Evolutionary conservation across 768 basidiomycete genomes (phyloP).

Genomic region (Astraeus odoratus): DNA sequence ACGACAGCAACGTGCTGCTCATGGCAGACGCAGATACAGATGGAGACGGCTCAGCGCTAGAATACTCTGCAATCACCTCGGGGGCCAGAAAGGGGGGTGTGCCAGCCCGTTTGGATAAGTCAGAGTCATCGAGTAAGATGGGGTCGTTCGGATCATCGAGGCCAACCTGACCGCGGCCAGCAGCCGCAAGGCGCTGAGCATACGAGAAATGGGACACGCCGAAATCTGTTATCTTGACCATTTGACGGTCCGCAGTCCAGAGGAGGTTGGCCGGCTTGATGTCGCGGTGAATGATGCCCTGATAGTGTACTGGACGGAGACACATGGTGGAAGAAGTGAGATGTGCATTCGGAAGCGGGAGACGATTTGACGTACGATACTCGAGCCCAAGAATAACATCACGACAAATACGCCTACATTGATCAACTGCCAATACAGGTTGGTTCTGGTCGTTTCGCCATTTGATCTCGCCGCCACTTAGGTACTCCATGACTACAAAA

Average conservation of each 20-base stretch:
- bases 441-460: conserved; percentile 63
- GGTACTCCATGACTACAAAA: conserved; percentile 85
- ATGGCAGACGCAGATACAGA: conserved; percentile 26
- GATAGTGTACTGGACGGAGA: conserved; percentile 72
- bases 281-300: conserved; percentile 98
- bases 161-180: conserved; percentile 33
- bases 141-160: conserved; percentile 49
- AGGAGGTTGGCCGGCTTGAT: conserved; percentile 98
- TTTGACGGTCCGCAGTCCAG: conserved; percentile 77
- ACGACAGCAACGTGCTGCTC: conserved; percentile 25
- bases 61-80: conserved; percentile 76
- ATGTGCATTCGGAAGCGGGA: conserved; percentile 9
- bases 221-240: conserved; percentile 97
- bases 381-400: conserved; percentile 93
- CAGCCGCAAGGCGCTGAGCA: conserved; percentile 70
- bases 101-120: conserved; percentile 85
- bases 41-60: conserved; percentile 29
- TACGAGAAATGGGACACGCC: conserved; percentile 96
- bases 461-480: conserved; percentile 90
- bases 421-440: conserved; percentile 77
- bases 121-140: conserved; percentile 75
- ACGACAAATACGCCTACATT: conserved; percentile 82
- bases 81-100: conserved; percentile 96
- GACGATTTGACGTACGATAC: conserved; percentile 63
- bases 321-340: background rate